Evolutionary conservation across 106 monocot species (phyloP), one percentile per base, ranked within the genome.

Genomic region (Dendrobium nobile): DNA sequence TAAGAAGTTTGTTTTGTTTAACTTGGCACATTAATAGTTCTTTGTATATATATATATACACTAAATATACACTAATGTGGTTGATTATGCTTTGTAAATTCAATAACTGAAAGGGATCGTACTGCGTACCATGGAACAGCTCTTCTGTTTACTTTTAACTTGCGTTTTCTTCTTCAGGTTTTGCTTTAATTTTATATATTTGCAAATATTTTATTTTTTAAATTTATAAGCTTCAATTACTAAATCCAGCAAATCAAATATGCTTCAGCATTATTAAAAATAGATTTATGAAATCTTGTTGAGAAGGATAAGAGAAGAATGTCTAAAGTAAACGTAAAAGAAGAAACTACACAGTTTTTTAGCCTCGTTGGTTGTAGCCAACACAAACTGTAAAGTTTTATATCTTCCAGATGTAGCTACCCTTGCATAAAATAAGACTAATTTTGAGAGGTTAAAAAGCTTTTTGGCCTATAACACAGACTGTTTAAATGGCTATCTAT

Each of bases 211-310:
- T 72, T 40, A 24, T 15, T 40, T 72, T 16, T 72, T 40, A 40
- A 72, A 37, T 72, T 33, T 37, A 72, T 16, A 13, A 13, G 28
- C 13, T 51, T 51, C 4, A 72, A 33, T 72, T 37, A 10, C 70
- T 31, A 65, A 24, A 26, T 65, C 24, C 64, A 26, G 33, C 37
- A 70, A 37, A 28, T 70, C 11, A 28, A 37, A 70, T 13, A 37
- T 70, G 37, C 15, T 70, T 33, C 37, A 70, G 70, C 37, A 37
- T 70, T 15, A 70, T 70, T 70, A 33, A 37, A 70, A 33, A 70
- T 70, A 70, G 28, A 33, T 70, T 70, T 28, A 70, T 70, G 70
- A 70, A 70, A 61, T 61, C 13, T 56, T 17, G 15, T 61, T 61
- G 22, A 22, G 8, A 61, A 5, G 19, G 61, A 61, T 61, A 61